Evolutionary conservation across 768 basidiomycete genomes (phyloP), one percentile per base, ranked within the genome.

Genomic region (Calocera cornea): DNA sequence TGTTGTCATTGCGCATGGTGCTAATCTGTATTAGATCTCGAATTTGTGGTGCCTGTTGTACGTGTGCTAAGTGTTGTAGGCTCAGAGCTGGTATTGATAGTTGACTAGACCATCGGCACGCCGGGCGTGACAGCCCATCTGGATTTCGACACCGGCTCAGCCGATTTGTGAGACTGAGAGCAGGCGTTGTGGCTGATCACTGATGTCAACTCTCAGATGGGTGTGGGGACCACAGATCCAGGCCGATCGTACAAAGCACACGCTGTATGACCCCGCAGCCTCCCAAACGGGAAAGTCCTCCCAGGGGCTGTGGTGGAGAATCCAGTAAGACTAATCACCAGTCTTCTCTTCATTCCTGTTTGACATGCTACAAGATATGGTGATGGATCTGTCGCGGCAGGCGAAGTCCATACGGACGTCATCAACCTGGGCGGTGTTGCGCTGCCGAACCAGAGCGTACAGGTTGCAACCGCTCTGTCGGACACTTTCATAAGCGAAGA

Each of bases 71-170:
- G 8, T 47, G 7, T 8, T 24, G 7, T 19, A 47, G 8, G 44
- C 24, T 5, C 24, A 47, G 3, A 17, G n/a, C n/a, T n/a, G n/a
- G n/a, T 17, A 24, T 19, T 5, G 8, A 3, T 47, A 3, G 44
- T 17, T 47, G 5, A n/a, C 36, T 19, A 47, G 44, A 34, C 27
- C 8, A 66, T 68, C 41, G 67, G 67, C 19, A 68, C 67, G 1
- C 67, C 67, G 22, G 38, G 27, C 27, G n/a, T 33, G 29, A 50
- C 40, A 0, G 14, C 67, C 33, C 8, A 66, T 31, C 67, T 68
- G 22, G 67, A 68, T 8, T 66, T 66, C 33, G 67, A 68, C 34
- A 68, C 67, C 10, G 67, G 67, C 33, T 67, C 65, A 17, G 17
- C 67, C 17, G 67, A 68, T 31, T 66, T 68, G n/a, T n/a, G n/a